Percentiles rank a stretch among this genome's conserved stretches.
phyloP scores from a whole-genome alignment of 768 basidiomycete genomes.

The Suillus ampliporus region DNA sequence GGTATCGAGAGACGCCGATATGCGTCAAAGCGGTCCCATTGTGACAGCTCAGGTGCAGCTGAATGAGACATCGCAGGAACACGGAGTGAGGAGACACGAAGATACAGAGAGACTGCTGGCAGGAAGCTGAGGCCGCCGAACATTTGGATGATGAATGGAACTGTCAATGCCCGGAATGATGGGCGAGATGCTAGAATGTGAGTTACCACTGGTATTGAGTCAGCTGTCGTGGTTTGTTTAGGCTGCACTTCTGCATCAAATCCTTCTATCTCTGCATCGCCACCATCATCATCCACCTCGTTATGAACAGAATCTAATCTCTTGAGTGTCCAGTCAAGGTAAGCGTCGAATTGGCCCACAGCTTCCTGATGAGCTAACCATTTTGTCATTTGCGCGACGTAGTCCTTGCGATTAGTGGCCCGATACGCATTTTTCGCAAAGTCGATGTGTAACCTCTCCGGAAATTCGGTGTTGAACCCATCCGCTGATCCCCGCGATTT shows the following conservation, averaged over 20 bases:
- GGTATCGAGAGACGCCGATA: no score
- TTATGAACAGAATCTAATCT: slow-evolving; percentile 26
- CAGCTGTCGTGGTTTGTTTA: background rate
- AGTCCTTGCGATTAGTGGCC: slow-evolving; percentile 16
- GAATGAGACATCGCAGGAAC: no score
- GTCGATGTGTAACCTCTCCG: slow-evolving; percentile 41
- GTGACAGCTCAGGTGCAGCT: no score
- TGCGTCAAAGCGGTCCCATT: no score
- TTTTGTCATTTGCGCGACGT: slow-evolving; percentile 10
- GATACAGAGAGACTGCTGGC: no score
- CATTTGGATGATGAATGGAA: background rate
- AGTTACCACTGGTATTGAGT: background rate
- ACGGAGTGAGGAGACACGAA: no score
- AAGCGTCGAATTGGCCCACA: slow-evolving; percentile 32
- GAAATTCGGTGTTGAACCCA: slow-evolving; percentile 41
- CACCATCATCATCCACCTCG: slow-evolving; percentile 23
- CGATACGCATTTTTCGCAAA: slow-evolving; percentile 36
- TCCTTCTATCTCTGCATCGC: background rate
- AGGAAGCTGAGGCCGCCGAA: no score
- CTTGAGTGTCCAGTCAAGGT: slow-evolving; percentile 28
- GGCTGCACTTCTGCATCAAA: background rate
- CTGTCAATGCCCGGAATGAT: no score
- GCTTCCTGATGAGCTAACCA: slow-evolving; percentile 15
- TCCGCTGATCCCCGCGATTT: slow-evolving; percentile 34
- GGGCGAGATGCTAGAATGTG: background rate